phyloP scores from a whole-genome alignment of 2,329 filamentous ascomycete species.

The Claviceps pusilla region DNA sequence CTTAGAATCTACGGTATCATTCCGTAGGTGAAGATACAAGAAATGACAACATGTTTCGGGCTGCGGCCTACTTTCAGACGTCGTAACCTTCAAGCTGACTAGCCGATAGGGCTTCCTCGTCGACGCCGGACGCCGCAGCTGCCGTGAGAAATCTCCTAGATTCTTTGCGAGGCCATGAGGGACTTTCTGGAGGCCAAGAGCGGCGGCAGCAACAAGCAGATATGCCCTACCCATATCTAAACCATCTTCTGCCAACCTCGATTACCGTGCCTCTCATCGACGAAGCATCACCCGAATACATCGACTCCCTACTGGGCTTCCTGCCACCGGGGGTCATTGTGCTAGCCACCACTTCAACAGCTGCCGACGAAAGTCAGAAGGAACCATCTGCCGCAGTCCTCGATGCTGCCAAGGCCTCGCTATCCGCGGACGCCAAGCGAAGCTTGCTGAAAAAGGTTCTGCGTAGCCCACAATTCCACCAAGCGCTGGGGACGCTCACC shows the following conservation, averaged over 20 bases:
- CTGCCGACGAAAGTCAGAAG: slow-evolving; percentile 38
- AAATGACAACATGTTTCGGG: slow-evolving; percentile 7
- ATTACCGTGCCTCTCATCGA: slow-evolving; percentile 67
- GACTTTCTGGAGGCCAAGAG: slow-evolving; percentile 20
- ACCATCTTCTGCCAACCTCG: slow-evolving; percentile 66
- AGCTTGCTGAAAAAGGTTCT: slow-evolving; percentile 66
- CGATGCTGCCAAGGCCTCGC: slow-evolving; percentile 57
- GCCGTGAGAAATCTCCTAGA: slow-evolving; percentile 80
- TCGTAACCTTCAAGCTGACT: slow-evolving; percentile 25
- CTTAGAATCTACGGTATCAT: slow-evolving; percentile 9
- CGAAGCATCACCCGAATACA: slow-evolving; percentile 43
- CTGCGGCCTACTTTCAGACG: neutral
- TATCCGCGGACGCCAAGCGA: slow-evolving; percentile 65
- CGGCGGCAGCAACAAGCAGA: slow-evolving; percentile 22
- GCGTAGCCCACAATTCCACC: slow-evolving; percentile 77
- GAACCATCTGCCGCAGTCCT: slow-evolving; percentile 55
- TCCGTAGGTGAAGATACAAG: slow-evolving; percentile 11
- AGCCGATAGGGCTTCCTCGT: slow-evolving; percentile 40
- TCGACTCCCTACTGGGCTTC: slow-evolving; percentile 62
- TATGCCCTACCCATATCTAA: slow-evolving; percentile 65
- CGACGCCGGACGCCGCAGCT: slow-evolving; percentile 53
- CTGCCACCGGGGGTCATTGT: slow-evolving; percentile 68
- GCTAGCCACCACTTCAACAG: slow-evolving; percentile 50
- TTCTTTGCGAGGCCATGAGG: slow-evolving; percentile 51
- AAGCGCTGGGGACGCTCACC: slow-evolving; percentile 72